A percentile compares a stretch with the other conserved stretches of the same genome.
phyloP scores from a whole-genome alignment of 176 grass and related monocot species.

The Aegilops longissima region DNA sequence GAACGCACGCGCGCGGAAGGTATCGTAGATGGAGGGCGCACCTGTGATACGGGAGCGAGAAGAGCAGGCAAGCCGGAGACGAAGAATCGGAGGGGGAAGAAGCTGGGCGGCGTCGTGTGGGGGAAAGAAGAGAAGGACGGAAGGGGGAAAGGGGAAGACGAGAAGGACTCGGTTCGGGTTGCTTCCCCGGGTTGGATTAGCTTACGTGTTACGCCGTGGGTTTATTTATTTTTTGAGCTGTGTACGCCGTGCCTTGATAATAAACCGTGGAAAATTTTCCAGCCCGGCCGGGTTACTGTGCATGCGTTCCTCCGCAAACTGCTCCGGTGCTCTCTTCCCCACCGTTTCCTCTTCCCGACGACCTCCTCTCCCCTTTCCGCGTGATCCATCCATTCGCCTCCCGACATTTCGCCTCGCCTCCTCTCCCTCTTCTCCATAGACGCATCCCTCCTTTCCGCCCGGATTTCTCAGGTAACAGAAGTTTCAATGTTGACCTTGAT shows the following conservation, averaged over 20 bases:
- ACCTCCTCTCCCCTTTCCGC: no score
- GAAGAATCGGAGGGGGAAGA: not conserved
- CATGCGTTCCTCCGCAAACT: not conserved
- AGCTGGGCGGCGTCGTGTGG: not conserved
- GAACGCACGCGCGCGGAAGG: not conserved
- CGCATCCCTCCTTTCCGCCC: not conserved
- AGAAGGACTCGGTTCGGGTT: not conserved
- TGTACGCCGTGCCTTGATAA: no score
- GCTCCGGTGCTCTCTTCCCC: not conserved
- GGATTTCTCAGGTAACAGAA: not conserved
- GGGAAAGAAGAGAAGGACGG: not conserved
- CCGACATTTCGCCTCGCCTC: not conserved
- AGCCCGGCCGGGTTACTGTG: not conserved
- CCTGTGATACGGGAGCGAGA: not conserved
- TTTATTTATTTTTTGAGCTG: no score
- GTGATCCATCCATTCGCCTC: not conserved
- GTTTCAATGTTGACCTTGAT: not conserved
- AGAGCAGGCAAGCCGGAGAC: not conserved
- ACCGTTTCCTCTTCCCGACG: no score
- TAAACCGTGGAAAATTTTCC: not conserved
- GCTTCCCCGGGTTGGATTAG: not conserved
- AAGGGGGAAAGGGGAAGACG: not conserved
- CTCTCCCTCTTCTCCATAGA: not conserved
- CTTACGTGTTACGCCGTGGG: not conserved
- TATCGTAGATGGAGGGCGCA: fast-evolving